Base-by-base conservation (phyloP, 2,329 filamentous ascomycete species). In the Penicillium sp. region DNA sequence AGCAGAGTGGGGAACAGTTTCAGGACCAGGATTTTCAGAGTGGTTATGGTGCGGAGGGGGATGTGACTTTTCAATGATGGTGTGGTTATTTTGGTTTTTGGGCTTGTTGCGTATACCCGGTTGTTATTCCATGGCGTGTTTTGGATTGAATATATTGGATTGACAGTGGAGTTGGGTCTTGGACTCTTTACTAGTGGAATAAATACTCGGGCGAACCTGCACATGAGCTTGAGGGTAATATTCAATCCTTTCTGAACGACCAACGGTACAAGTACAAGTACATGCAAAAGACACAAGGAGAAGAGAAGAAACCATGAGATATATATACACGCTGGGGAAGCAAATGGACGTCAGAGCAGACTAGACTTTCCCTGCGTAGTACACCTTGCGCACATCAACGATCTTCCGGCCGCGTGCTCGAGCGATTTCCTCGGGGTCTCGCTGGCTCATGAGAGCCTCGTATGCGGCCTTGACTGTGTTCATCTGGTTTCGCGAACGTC, bases 311-410 rank as follows among this genome's bases (percentile, higher is more conserved):
- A 44, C 47, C 45, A 39, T 40, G n/a, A n/a, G n/a, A 41, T 46
- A 52, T 51, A 50, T 52, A 56, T 51, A 52, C 53, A 54, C 41
- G 48, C 43, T 46, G 47, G 35, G 32, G 40, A 38, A 31, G 37
- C 45, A 22, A 22, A 22, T 22, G 18, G 5, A 22, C 9, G 18
- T 22, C 18, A 22, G 9, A 9, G 18, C 31, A 42, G 35, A 37
- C 59, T 77, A 75, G 64, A 83, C 75, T 65, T 75, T 75, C 26
- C 87, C 87, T 35, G 85, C 88, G 68, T 95, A 96, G 71, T 98
- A 98, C 58, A 96, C 92, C 73, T 92, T 95, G 54, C 92, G 75
- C 48, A 90, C 86, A 71, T 98, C 92, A 22, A 98, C 88, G 59
- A 98, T 64, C 76, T 98, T 98, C 77, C 85, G 90, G 44, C 92